Conservation (phyloP, 345 rosid genomes). For the Rhizophora mangle region DNA sequence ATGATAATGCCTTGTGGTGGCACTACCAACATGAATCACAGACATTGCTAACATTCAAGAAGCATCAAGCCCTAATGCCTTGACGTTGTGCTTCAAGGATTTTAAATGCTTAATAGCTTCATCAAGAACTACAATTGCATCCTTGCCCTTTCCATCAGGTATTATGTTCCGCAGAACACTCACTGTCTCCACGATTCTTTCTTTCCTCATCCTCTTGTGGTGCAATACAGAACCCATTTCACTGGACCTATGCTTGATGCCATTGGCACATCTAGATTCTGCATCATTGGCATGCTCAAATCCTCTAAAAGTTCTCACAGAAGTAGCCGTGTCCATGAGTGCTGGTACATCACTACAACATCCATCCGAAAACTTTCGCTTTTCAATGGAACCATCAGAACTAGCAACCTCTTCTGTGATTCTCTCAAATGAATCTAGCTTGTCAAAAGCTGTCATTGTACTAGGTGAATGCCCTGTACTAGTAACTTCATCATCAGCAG, state of each 20-base stretch:
- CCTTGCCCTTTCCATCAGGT: slow-evolving; percentile 60
- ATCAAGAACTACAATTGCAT: slow-evolving; percentile 53
- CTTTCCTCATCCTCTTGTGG: slow-evolving; percentile 42
- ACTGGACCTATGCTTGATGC: slow-evolving; percentile 13
- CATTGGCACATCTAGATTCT: slow-evolving; percentile 48
- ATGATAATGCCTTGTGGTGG: neutral
- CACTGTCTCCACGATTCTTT: slow-evolving; percentile 52
- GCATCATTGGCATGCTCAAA: slow-evolving; percentile 44
- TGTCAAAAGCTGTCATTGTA: slow-evolving; percentile 43
- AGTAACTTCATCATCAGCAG: slow-evolving; percentile 62
- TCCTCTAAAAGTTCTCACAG: slow-evolving; percentile 25
- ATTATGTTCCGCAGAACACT: slow-evolving; percentile 49
- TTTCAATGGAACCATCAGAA: slow-evolving; percentile 36
- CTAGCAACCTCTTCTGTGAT: slow-evolving; percentile 36
- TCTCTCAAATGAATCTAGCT: slow-evolving; percentile 26
- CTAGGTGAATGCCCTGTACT: slow-evolving; percentile 93
- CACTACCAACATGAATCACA: neutral
- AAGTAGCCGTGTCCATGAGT: slow-evolving; percentile 37
- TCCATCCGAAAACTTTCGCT: slow-evolving; percentile 33
- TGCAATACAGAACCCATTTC: slow-evolving; percentile 23
- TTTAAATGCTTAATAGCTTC: slow-evolving; percentile 66
- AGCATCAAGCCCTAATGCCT: slow-evolving; percentile 40
- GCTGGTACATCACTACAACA: slow-evolving; percentile 28
- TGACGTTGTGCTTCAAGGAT: slow-evolving; percentile 57
- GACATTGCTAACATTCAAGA: slow-evolving; percentile 15